Evolutionary conservation across 768 basidiomycete genomes (phyloP).

Genomic region (Suillus plorans): DNA sequence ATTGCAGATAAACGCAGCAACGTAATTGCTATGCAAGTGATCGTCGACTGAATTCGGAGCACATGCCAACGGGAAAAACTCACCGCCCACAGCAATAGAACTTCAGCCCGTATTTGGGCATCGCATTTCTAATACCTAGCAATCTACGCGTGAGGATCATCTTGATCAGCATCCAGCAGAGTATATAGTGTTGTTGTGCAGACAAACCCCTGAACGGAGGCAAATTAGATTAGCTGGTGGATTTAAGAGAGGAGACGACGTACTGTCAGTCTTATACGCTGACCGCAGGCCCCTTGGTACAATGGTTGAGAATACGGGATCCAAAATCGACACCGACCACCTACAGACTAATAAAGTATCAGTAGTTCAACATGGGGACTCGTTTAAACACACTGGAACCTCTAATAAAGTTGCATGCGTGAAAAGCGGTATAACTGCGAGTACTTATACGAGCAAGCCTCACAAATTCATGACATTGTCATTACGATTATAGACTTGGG

Average conservation of each 20-base stretch:
- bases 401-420: too few relatives aligned
- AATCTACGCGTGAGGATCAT: background rate
- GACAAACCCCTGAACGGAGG: background rate
- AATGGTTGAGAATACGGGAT: too few relatives aligned
- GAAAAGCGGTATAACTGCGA: too few relatives aligned
- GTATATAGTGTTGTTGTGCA: background rate
- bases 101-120: background rate
- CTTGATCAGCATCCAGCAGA: background rate
- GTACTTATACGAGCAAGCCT: background rate
- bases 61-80: background rate
- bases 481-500: background rate
- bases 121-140: background rate
- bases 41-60: background rate
- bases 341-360: too few relatives aligned
- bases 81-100: background rate
- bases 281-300: too few relatives aligned
- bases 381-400: too few relatives aligned
- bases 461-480: background rate
- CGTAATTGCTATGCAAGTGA: background rate
- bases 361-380: too few relatives aligned
- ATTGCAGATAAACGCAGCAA: background rate
- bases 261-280: too few relatives aligned
- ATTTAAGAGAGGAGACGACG: background rate
- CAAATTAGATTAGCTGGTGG: background rate
- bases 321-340: too few relatives aligned